Base-by-base conservation (phyloP, 225 moss, liverwort and hornwort genomes). In the Pseudoscleropodium purum region DNA sequence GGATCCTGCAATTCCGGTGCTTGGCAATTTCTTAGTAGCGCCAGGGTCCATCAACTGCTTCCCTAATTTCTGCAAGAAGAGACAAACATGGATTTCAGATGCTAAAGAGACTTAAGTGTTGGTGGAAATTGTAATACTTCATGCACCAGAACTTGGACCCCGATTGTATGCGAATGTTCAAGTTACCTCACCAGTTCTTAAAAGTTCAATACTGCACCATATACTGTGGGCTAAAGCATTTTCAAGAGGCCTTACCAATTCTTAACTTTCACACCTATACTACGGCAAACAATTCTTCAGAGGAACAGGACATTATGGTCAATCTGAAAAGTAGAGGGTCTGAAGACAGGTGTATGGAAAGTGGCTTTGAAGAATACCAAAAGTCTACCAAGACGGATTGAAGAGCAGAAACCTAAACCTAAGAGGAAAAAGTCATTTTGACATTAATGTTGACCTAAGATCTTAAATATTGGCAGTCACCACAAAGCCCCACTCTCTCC, bases 21-120 rank as follows among this genome's bases (percentile, higher is more conserved):
- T 90, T 45, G 91, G 74, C 72, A 69, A 90, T 30, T 82, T 86
- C 61, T 91, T 90, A 49, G 86, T 69, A 51, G 88, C 89, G 82
- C 85, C 82, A 34, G 90, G 47, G 27, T 70, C 78, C 89, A 90
- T 51, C 51, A 85, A 59, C 85, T 82, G 82, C 85, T 92, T 94
- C n/a, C 94, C 94, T 88, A 94, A 79, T 94, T 88, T 92, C 94
- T 94, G 94, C 90, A 82, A 79, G 78, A 79, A 79, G 26, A 72
- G 33, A 82, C 72, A 34, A 74, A 15, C 64, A 89, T 15, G 23
- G 34, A 61, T 25, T 77, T 43, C 11, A 75, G 61, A 68, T 49
- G 56, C 39, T 54, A 13, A 3, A 54, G 31, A 83, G 41, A 76
- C 47, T 78, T 79, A 52, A 75, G 29, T 73, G 74, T 66, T 67